Conservation (phyloP, 2,329 filamentous ascomycete species). For the Monosporascus sp. region DNA sequence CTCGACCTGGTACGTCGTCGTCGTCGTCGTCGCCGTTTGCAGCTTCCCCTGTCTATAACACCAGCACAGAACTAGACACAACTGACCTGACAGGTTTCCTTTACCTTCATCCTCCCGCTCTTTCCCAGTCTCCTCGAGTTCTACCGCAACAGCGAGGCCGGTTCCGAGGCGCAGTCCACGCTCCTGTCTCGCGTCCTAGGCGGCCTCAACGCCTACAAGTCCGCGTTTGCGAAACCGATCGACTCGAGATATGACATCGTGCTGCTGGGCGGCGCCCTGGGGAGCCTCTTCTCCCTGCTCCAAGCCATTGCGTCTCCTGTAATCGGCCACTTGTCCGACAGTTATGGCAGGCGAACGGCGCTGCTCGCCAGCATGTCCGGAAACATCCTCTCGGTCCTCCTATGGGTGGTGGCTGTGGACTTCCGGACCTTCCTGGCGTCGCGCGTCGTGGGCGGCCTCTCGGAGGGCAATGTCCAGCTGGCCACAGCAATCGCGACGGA, state of each 20-base stretch:
- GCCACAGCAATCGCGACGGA: conserved; percentile 95
- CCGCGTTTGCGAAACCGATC: conserved; percentile 85
- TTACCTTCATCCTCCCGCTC: conserved; percentile 95
- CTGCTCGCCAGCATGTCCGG: conserved; percentile 88
- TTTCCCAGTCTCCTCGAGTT: conserved; percentile 95
- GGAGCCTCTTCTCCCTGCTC: conserved; percentile 84
- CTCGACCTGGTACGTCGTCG: conserved; percentile 70
- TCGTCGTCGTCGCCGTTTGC: background rate
- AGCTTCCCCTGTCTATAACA: background rate
- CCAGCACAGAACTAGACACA: background rate
- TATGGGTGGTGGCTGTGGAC: conserved; percentile 91
- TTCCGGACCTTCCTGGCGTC: conserved; percentile 96
- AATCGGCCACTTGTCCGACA: conserved; percentile 84
- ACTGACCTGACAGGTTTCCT: conserved; percentile 67
- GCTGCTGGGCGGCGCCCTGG: conserved; percentile 84
- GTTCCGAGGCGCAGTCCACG: conserved; percentile 36
- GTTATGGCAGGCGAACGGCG: conserved; percentile 79
- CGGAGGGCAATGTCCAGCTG: conserved; percentile 94
- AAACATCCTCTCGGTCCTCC: conserved; percentile 85
- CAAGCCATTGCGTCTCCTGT: conserved; percentile 90
- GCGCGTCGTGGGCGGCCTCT: conserved; percentile 84
- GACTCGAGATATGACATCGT: conserved; percentile 97
- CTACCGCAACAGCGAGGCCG: conserved; percentile 79
- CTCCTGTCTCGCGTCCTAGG: conserved; percentile 73
- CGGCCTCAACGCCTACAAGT: conserved; percentile 91